Evolutionary conservation across 139 green algal species (phyloP), one percentile per base, ranked within the genome.

Genomic region (Monoraphidium neglectum): DNA sequence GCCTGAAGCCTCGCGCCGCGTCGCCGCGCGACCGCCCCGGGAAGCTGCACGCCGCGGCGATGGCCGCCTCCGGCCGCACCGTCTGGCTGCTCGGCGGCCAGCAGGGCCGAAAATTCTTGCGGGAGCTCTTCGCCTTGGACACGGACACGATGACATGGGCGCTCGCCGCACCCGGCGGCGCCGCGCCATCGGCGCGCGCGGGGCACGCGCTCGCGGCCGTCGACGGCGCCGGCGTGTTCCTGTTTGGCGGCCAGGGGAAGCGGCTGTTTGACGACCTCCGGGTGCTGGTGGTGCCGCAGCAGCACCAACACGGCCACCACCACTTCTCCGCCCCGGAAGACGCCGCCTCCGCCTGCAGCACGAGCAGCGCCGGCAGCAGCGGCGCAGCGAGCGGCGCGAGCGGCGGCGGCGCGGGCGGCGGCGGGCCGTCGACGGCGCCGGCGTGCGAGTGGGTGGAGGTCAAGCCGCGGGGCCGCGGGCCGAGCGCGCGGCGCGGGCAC

Each of bases 181-280:
- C 75, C 30, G 32, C 35, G n/a, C 75, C 75, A 35, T 53, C 75
- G 37, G 75, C 46, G 49, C 64, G 75, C 35, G 75, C 63, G 56
- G 75, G 75, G 3, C 75, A 80, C 54, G 75, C 35, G 33, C 37
- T 80, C 33, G 75, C 75, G n/a, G 38, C 66, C 35, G 75, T 80
- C 3, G 38, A 47, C 32, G 79, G 72, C 53, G 64, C 23, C 35
- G 32, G 62, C 23, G 72, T 84, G 6, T 87, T 79, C 73, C 24
- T 90, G 49, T 87, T 90, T 46, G 85, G 85, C 5, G 85, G 85
- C 16, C 85, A 90, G 64, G 85, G 85, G 35, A 87, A 87, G 60
- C 81, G 81, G 53, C 71, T 87, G 28, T 81, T 78, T 51, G 83
- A 87, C 33, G 85, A 90, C 82, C 66, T 90, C 18, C 76, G 75